Evolutionary conservation across 163 green algal species (phyloP).

Genomic region (Coccomyxa subellipsoidea): DNA sequence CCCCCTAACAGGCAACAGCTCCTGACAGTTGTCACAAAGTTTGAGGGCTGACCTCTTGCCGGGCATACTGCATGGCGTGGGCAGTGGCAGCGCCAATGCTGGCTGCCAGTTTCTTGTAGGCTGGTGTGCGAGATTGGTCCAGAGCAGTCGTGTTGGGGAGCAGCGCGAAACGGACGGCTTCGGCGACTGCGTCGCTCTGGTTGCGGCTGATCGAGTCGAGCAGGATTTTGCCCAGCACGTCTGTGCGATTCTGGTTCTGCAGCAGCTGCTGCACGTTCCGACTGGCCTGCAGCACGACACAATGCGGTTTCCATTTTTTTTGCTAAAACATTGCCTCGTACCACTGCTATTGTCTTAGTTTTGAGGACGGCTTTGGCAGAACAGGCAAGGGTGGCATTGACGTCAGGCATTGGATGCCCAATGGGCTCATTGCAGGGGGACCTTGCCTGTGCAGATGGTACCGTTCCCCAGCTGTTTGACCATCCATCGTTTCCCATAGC

Average conservation of each 20-base stretch:
- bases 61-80: not conserved
- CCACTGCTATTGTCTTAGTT: not conserved
- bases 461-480: not conserved
- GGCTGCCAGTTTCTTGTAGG: not conserved
- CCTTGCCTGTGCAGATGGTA: not conserved
- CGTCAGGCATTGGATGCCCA: not conserved
- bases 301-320: no score
- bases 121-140: not conserved
- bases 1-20: not conserved
- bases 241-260: not conserved
- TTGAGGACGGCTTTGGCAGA: not conserved
- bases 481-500: not conserved
- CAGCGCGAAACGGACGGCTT: not conserved
- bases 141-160: not conserved
- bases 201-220: not conserved
- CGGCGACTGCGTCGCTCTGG: not conserved
- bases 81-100: not conserved
- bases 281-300: not conserved
- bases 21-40: not conserved
- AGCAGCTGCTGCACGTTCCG: not conserved
- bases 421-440: not conserved
- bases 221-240: not conserved
- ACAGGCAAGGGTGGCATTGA: not conserved
- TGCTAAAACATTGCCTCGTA: no score
- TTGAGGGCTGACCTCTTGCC: not conserved